Conservation (phyloP, 192 early-diverging fungal genomes). For the Podila minutissima region DNA sequence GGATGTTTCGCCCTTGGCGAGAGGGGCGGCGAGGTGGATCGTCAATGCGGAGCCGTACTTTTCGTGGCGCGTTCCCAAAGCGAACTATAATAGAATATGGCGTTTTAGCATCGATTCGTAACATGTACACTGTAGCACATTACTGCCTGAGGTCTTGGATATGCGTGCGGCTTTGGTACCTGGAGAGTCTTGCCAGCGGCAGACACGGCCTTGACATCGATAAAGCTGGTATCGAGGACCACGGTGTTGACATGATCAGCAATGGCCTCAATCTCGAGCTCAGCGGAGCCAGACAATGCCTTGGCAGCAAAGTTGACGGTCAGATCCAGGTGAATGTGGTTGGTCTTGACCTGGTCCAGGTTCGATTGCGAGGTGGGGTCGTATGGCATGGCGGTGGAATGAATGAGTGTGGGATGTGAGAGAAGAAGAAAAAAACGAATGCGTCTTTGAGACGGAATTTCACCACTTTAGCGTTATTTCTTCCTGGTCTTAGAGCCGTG, state of each 20-base stretch:
- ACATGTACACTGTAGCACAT: too few relatives aligned
- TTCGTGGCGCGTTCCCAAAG: constrained; percentile 62
- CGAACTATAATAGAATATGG: constrained; percentile 25
- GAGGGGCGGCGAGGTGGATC: constrained; percentile 62
- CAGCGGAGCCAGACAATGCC: constrained; percentile 73
- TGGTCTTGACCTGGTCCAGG: constrained; percentile 75
- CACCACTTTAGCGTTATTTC: too few relatives aligned
- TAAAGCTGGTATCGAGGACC: constrained; percentile 76
- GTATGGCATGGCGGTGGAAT: constrained; percentile 41
- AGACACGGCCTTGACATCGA: constrained; percentile 59
- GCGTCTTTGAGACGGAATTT: too few relatives aligned
- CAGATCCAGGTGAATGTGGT: constrained; percentile 80
- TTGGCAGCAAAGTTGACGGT: constrained; percentile 80
- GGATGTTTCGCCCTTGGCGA: constrained; percentile 58
- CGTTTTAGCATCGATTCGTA: too few relatives aligned
- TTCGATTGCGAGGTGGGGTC: constrained; percentile 92
- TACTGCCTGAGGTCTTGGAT: too few relatives aligned
- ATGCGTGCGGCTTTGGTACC: constrained; percentile 3
- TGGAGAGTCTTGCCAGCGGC: constrained; percentile 35
- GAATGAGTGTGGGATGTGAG: background rate
- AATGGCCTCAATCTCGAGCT: constrained; percentile 67
- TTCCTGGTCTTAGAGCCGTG: too few relatives aligned
- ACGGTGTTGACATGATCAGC: constrained; percentile 64
- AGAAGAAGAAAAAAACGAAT: background rate
- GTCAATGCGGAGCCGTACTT: constrained; percentile 80